Evolutionary conservation across 2,329 filamentous ascomycete species (phyloP).

Genomic region (Colletotrichum tropicale): DNA sequence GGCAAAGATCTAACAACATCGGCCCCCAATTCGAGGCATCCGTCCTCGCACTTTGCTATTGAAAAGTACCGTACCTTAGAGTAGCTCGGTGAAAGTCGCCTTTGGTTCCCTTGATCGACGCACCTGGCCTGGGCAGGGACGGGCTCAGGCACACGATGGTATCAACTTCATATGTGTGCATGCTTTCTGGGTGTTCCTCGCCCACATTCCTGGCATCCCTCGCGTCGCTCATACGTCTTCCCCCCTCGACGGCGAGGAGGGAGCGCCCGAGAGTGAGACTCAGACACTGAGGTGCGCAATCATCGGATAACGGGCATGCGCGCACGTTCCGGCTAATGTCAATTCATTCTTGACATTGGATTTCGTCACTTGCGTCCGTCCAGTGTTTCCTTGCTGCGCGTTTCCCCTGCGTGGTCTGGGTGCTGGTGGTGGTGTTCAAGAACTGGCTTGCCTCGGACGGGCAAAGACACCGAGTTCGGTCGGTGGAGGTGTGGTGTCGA

Average conservation of each 20-base stretch:
- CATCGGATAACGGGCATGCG: not conserved
- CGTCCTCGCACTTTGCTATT: not conserved
- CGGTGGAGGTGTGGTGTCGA: constrained; percentile 2
- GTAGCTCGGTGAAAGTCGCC: not conserved
- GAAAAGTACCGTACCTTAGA: no score
- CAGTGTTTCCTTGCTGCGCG: not conserved
- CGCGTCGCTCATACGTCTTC: not conserved
- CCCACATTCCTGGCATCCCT: constrained; percentile 15
- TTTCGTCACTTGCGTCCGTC: not conserved
- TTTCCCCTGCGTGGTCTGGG: not conserved
- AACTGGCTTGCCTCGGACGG: not conserved
- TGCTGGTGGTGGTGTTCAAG: not conserved
- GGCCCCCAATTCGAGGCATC: not conserved
- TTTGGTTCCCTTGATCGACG: constrained; percentile 12
- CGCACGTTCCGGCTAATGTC: not conserved
- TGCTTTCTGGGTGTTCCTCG: not conserved
- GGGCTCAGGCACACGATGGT: not conserved
- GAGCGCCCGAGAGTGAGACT: not conserved
- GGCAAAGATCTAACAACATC: not conserved
- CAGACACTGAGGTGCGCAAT: not conserved
- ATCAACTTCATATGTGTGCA: not conserved
- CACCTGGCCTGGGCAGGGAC: not conserved
- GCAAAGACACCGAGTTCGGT: constrained; percentile 4
- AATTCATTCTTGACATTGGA: not conserved
- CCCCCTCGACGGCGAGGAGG: not conserved